phyloP scores from a whole-genome alignment of 2,329 filamentous ascomycete genomes.

The Plenodomus lindquistii region DNA sequence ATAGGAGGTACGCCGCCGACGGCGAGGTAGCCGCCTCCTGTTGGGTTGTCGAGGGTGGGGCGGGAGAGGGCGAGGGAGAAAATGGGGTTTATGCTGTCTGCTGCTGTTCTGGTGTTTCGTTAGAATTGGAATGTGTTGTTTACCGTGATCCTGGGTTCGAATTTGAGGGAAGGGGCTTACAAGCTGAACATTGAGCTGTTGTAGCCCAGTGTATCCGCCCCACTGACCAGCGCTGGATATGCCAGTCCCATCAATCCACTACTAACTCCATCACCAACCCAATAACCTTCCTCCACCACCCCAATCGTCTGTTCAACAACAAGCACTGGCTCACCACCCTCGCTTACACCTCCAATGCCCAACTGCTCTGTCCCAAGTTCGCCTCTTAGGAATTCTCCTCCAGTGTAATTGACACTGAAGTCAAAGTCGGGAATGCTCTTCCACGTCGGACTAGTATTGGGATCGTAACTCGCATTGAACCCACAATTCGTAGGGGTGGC shows the following conservation, averaged over 20 bases:
- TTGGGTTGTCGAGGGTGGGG: constrained; percentile 10
- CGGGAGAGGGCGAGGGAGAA: constrained; percentile 32
- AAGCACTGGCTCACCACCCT: constrained; percentile 9
- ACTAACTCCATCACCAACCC: constrained; percentile 31
- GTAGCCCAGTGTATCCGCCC: constrained; percentile 20
- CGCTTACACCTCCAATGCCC: constrained; percentile 17
- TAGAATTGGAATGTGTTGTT: neutral
- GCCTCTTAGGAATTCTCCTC: constrained; percentile 29
- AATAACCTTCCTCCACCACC: constrained; percentile 30
- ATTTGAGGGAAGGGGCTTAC: constrained; percentile 15
- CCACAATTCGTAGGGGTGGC: constrained; percentile 10
- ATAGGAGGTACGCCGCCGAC: constrained; percentile 34
- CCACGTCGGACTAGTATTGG: constrained; percentile 3
- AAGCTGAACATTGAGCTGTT: constrained; percentile 26
- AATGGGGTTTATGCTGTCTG: constrained; percentile 14
- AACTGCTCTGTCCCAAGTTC: constrained; percentile 26
- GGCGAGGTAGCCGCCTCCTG: constrained; percentile 32
- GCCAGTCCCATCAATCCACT: constrained; percentile 37
- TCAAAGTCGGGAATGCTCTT: neutral
- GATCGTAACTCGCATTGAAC: constrained; percentile 17
- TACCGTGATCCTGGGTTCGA: neutral
- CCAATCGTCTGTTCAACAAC: constrained; percentile 31
- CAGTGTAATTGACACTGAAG: constrained; percentile 22
- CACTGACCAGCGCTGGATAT: constrained; percentile 22
- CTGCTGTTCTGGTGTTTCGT: constrained; percentile 13